Base-by-base conservation (phyloP, 257 asterid genomes). In the Fraxinus cuspidata region DNA sequence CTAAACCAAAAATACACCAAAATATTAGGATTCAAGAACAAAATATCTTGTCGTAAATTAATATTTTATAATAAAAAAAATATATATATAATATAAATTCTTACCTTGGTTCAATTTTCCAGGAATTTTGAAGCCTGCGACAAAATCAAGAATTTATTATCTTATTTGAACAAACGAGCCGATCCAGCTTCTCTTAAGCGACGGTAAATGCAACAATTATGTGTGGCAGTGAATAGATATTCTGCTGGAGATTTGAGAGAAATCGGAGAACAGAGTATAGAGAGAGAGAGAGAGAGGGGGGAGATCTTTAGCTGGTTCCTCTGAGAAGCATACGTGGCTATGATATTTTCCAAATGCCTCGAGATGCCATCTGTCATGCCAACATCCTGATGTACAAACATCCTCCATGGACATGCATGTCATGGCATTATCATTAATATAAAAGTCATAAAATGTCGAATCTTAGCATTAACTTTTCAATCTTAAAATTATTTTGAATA, bases 231-330 rank as follows among this genome's bases (percentile, higher is more conserved):
- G 31, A 49, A 47, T 81, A 25, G 19, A 63, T 42, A 2, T 87
- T 88, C 89, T 82, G 88, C 86, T 81, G 90, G 89, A 88, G 90
- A 73, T 19, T 77, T 0, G 84, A 84, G 85, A 85, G 85, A 86
- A 63, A 27, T 63, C 69, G 35, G 84, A 77, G 77, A 76, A 32
- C 32, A 71, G 49, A 56, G 67, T 40, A 74, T 1, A 51, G 32
- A 35, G 70, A 11, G 49, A 12, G 49, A 38, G 44, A 38, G 44
- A 38, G 44, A 38, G 42, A 40, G 16, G 2, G 71, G 58, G 77
- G 88, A 89, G 94, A 94, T 90, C 97, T 94, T 94, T 92, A 91
- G 85, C 97, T 87, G 89, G 84, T 86, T 90, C 86, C 93, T 80
- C 70, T 11, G 69, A 67, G 80, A 11, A 77, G 92, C 96, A 47